Base-by-base conservation (phyloP, 257 asterid species). In the Petunia axillaris region DNA sequence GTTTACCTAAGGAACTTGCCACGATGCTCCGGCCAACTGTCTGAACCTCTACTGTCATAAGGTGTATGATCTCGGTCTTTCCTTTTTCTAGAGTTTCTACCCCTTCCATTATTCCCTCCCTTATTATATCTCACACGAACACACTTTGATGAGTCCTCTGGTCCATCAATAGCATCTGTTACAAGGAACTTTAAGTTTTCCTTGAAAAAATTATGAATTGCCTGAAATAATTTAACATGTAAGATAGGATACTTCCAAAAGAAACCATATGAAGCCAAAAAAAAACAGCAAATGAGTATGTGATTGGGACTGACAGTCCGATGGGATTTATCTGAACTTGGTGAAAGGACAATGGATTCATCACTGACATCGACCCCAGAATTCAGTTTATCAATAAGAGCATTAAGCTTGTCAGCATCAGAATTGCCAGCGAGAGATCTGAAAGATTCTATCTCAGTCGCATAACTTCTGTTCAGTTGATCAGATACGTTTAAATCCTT, bases 1-100 rank as follows among this genome's bases (percentile, higher is more conserved):
- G 77, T 3, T 48, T 70, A 93, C 99, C 98, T 92, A 64, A 95
- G 95, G 85, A 93, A 93, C 89, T 95, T 95, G 84, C 97, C 99
- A 66, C 81, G 84, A 78, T 88, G 82, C 83, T 87, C 92, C 54
- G 98, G 97, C 97, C 97, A 95, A 87, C 84, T 89, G 11, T 91
- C 93, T 52, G 99, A 88, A 84, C 98, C 97, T 88, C 99, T 93
- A 77, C 86, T 79, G 82, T 95, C 99, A 84, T 91, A 95, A 8
- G 87, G 93, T 83, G 86, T 91, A 81, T 81, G 91, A 85, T 89
- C 89, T 75, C 97, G 91, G 36, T 73, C 88, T 88, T 95, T 95
- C 87, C 99, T 89, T 89, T 95, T 95, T 89, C 92, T 89, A 74
- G 92, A 91, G 82, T 85, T 84, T 83, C 83, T 85, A 75, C 89